These are phyloP conservation scores for Curvularia hawaiiensis DNA, from an alignment of 2,329 filamentous ascomycete species.

Conservation along the genomic window DNA sequence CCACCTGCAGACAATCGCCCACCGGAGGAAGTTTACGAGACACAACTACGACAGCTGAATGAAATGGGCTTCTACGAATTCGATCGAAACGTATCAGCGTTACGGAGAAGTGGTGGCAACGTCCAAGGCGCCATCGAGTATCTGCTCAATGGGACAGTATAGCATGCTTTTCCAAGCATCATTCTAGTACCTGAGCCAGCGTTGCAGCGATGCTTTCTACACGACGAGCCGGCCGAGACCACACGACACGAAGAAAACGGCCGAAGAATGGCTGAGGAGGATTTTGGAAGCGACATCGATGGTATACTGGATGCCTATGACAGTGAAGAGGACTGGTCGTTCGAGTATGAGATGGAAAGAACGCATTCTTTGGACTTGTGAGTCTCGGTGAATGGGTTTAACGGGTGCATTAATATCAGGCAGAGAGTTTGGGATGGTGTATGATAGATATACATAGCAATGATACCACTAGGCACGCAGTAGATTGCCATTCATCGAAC, in stretches of 20 bases:
- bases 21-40: conserved; percentile 90
- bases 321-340: conserved; percentile 15
- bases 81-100: conserved; percentile 85
- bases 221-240: conserved; percentile 5
- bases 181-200: conserved; percentile 1
- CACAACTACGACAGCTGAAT: conserved; percentile 89
- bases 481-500: neutral
- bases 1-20: conserved; percentile 78
- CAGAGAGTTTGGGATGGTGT: neutral
- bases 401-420: conserved; percentile 9
- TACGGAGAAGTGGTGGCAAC: conserved; percentile 87
- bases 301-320: conserved; percentile 13
- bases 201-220: neutral
- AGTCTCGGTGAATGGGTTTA: neutral
- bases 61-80: conserved; percentile 99
- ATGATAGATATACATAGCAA: conserved; percentile 4
- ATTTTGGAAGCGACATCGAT: conserved; percentile 12
- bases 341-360: conserved; percentile 6
- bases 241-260: conserved; percentile 6
- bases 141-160: conserved; percentile 52
- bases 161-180: conserved; percentile 19
- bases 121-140: conserved; percentile 91
- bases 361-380: conserved; percentile 4
- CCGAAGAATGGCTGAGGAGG: conserved; percentile 5
- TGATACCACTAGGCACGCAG: conserved; percentile 17